A percentile compares a stretch with the other conserved stretches of the same genome.
phyloP scores from a whole-genome alignment of 257 asterid genomes.

The Gentiana straminea region DNA sequence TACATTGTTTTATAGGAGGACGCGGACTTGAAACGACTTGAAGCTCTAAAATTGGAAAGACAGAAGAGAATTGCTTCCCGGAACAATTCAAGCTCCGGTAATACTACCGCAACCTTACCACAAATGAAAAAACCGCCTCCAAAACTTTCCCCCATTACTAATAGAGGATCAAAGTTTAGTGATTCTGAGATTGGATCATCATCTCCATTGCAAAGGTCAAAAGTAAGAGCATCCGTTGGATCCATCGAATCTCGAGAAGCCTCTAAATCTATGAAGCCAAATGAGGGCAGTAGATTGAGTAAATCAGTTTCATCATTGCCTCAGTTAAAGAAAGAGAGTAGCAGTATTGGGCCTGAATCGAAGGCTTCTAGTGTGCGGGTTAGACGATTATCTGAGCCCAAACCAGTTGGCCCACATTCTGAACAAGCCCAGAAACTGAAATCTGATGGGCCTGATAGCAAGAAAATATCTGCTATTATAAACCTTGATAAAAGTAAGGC shows the following conservation, averaged over 20 bases:
- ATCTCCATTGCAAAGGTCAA: conserved; percentile 90
- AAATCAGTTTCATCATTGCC: conserved; percentile 70
- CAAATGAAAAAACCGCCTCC: conserved; percentile 43
- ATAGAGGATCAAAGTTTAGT: conserved; percentile 75
- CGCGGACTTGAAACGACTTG: conserved; percentile 58
- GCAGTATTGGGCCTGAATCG: conserved; percentile 43
- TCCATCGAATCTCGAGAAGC: conserved; percentile 33
- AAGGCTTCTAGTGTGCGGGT: conserved; percentile 63
- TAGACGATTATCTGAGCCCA: conserved; percentile 86
- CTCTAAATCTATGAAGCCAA: conserved; percentile 41
- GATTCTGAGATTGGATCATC: conserved; percentile 84
- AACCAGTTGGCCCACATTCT: conserved; percentile 31
- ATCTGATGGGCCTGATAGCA: conserved; percentile 58
- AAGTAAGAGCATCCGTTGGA: conserved; percentile 50
- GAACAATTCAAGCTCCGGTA: conserved; percentile 36
- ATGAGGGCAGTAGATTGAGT: conserved; percentile 43
- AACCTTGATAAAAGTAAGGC: conserved; percentile 72
- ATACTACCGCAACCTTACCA: conserved; percentile 29
- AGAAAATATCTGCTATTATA: conserved; percentile 65
- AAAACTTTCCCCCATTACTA: conserved; percentile 53
- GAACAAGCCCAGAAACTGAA: conserved; percentile 42
- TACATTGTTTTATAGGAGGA: conserved; percentile 50
- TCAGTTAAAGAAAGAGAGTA: conserved; percentile 42
- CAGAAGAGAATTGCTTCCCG: conserved; percentile 80
- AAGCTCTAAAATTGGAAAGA: conserved; percentile 68